Evolutionary conservation across 2,329 filamentous ascomycete genomes (phyloP), one percentile per base, ranked within the genome.

Genomic region (Diaporthe sp.): DNA sequence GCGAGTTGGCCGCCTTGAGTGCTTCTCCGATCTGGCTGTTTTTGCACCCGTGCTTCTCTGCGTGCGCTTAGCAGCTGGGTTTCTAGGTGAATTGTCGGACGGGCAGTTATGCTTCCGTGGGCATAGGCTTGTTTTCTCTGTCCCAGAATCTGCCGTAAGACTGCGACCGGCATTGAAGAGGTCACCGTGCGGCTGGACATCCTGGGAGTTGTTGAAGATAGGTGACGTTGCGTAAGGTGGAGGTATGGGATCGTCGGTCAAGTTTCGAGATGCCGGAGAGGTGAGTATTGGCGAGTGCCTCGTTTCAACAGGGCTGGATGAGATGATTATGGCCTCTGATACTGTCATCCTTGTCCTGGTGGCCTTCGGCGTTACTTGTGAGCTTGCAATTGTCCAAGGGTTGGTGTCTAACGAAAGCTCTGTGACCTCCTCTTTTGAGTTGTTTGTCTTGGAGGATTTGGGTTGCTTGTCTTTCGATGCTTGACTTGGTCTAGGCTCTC

Each of bases 381-480:
- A 85, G 81, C 82, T 78, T 44, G 84, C 81, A 53, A 86, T 81
- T 15, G 83, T 84, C 85, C 85, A 86, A 10, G 85, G 84, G 75
- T 85, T 85, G 73, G 81, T 77, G 10, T 67, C 79, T 3, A 80
- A 42, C 44, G 80, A 78, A 42, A 78, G 78, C 75, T 76, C 74
- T 59, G 75, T 31, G 5, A 67, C 68, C 67, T 78, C 78, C 71
- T 74, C 70, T 72, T 75, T 78, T 44, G 79, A 28, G 46, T 73
- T 72, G 55, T 10, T 77, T 46, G 79, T 34, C 25, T 74, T 62
- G 70, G 31, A 55, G 37, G 28, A 34, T 39, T 78, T 80, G 75
- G 79, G 57, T 74, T 79, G 81, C 78, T 82, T 85, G 79, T 81
- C 82, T 74, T 77, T 75, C 44, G 44, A 70, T 7, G 68, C 39